Conservation (phyloP, 371 early-diverging fungal species). For the Choanephora cucurbitarum region DNA sequence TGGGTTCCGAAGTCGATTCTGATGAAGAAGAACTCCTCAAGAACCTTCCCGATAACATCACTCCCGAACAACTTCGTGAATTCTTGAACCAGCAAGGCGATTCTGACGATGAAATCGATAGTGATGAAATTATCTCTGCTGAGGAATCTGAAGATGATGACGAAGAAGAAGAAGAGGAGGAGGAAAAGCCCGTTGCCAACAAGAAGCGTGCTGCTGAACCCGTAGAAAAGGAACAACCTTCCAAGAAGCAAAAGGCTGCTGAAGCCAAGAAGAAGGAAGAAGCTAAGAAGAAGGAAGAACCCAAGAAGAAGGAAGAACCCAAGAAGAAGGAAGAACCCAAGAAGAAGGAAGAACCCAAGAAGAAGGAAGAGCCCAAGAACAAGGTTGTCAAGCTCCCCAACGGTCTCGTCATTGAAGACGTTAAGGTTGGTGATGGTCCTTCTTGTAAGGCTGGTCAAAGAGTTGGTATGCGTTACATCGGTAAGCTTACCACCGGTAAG, state of each 20-base stretch:
- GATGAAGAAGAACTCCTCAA: conserved; percentile 45
- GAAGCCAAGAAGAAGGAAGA: conserved; percentile 39
- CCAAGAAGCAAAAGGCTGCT: conserved; percentile 44
- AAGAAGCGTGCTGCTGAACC: conserved; percentile 43
- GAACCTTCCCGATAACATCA: conserved; percentile 13
- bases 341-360: conserved; percentile 35
- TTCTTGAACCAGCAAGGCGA: conserved; percentile 26
- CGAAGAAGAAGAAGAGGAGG: conserved; percentile 34
- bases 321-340: conserved; percentile 45
- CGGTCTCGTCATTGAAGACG: conserved; percentile 84
- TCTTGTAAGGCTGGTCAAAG: conserved; percentile 81
- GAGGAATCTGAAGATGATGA: conserved; percentile 41
- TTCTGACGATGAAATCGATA: conserved; percentile 45
- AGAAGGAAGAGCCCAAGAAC: conserved; percentile 43
- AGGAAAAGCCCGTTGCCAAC: conserved; percentile 37
- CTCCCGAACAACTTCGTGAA: conserved; percentile 11
- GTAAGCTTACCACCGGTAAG: conserved; percentile 88
- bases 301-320: conserved; percentile 34
- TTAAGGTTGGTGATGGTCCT: conserved; percentile 74
- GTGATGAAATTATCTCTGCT: conserved; percentile 31
- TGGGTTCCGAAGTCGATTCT: conserved; percentile 35
- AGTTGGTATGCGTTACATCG: conserved; percentile 90
- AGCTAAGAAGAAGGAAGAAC: conserved; percentile 51
- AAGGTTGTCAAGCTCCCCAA: conserved; percentile 56
- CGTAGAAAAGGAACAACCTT: conserved; percentile 30